Evolutionary conservation across 345 rosid genomes (phyloP), one percentile per base, ranked within the genome.

Genomic region (Aquilaria yunnanensis): DNA sequence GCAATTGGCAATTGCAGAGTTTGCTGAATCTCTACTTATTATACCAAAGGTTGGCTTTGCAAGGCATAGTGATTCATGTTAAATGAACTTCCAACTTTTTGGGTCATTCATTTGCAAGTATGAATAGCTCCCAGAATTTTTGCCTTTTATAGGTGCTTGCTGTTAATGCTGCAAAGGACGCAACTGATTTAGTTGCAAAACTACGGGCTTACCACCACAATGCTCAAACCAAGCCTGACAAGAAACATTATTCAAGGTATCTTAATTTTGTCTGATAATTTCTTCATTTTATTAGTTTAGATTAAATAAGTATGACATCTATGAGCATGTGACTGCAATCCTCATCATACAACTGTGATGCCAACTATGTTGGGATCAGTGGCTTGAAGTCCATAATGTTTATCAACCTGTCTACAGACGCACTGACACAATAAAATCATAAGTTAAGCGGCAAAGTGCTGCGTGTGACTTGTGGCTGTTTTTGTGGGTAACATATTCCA

Each of bases 161-260:
- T 10, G 99, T 94, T 54, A 94, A 90, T 73, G 96, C 95, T 64
- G 96, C 99, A 0, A 86, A 90, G 83, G 99, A 94, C 77, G 96
- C 99, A 50, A 86, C 95, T 2, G 99, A 90, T 53, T 83, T 94
- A 65, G 97, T 94, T 61, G 95, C 97, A 55, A 94, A 90, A 75
- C 78, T 90, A 52, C 92, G 92, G 51, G 95, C 99, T 2, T 94
- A 88, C 80, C 97, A 94, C 76, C 95, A 88, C 71, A 76, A 95
- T 4, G 97, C 99, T 50, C 99, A 94, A 78, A 94, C 92, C 53
- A 88, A 83, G 79, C 91, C 97, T 52, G 97, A 94, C 64, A 94
- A 90, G 76, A 85, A 90, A 62, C 99, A 88, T 61, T 84, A 80
- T 16, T 88, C 93, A 49, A 88, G 96, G 99, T 90, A 79, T 59